Evolutionary conservation across 768 basidiomycete species (phyloP), one percentile per base, ranked within the genome.

Genomic region (Mycena alexandri): DNA sequence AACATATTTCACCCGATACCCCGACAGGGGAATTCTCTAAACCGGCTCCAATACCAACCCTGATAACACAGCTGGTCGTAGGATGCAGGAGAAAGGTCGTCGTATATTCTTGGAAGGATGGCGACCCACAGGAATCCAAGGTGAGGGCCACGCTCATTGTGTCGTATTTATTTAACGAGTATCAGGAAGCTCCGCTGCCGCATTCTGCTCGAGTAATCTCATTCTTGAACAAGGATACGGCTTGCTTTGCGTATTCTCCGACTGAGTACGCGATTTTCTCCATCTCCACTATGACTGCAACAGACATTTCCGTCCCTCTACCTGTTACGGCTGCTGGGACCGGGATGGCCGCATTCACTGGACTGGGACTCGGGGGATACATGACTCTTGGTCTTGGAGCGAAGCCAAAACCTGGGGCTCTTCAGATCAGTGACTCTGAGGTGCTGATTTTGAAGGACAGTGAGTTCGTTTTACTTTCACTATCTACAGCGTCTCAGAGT

Each of bases 141-240:
- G 93, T 94, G 72, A 60, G 84, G 71, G 19, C 7, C n/a, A 16
- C 33, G 1, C 17, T 22, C 36, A 2, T 34, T 29, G 24, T 36
- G 14, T 50, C 22, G 29, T 46, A 41, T 11, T 48, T 63, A 38
- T 19, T 52, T 64, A 41, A 68, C 48, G 17, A 22, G 13, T n/a
- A 33, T 17, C 65, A 96, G 93, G 97, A 99, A 86, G 81, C 89
- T 4, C 73, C 83, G 0, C 83, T 98, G 5, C 93, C 96, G 14
- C 97, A 99, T 76, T 95, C 96, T 11, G 91, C 98, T n/a, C 88
- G 98, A 44, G 84, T 86, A 0, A 90, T 98, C 55, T 83, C 90
- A 3, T 96, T 98, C 75, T 78, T 94, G 55, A 82, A 88, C 66
- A 73, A 85, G 7, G 83, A 89, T 25, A 82, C 82, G 1, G 82